Base-by-base conservation (phyloP, 2,329 filamentous ascomycete genomes). In the Cryphonectria japonica region DNA sequence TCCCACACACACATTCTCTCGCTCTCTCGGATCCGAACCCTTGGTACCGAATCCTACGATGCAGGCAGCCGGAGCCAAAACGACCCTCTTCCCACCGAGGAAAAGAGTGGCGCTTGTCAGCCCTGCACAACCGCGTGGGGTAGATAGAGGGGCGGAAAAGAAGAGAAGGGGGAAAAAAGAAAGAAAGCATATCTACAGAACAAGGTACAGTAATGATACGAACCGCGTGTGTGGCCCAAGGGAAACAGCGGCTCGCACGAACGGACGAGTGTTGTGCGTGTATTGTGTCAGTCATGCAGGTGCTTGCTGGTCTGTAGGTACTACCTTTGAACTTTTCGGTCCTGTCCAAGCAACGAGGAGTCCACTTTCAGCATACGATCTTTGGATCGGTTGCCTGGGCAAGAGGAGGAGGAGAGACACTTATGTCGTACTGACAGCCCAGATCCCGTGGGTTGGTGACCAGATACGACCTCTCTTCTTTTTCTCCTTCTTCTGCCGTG, bases 1-100 rank as follows among this genome's bases (percentile, higher is more conserved):
- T 50, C 43, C 6, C 43, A 22, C 43, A 11, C 43, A 34, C 34
- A 34, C 34, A 34, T 34, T 50, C 43, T n/a, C 19, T 50, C 6
- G 8, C 46, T 50, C 22, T 32, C 26, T 34, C 54, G 26, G 54
- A 16, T 59, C 54, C 26, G 26, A 59, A 32, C 3, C 54, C 26
- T 3, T 32, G 54, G 54, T 34, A 59, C 26, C 54, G 54, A 59
- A 59, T 59, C 54, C 26, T 59, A 59, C 54, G 54, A 59, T 34
- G 54, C 29, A 32, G 14, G 54, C 26, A 32, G 54, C 54, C 54
- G 26, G 54, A 34, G 29, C 26, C 54, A 59, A 13, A 34, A 11
- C 46, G 7, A n/a, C 1, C 6, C 26, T 9, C 46, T 32, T 14
- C 34, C 29, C 26, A 32, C 14, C 54, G 54, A 50, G 22, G 46